Evolutionary conservation across 2,329 filamentous ascomycete species (phyloP).

Genomic region (Pestalotiopsis sp.): DNA sequence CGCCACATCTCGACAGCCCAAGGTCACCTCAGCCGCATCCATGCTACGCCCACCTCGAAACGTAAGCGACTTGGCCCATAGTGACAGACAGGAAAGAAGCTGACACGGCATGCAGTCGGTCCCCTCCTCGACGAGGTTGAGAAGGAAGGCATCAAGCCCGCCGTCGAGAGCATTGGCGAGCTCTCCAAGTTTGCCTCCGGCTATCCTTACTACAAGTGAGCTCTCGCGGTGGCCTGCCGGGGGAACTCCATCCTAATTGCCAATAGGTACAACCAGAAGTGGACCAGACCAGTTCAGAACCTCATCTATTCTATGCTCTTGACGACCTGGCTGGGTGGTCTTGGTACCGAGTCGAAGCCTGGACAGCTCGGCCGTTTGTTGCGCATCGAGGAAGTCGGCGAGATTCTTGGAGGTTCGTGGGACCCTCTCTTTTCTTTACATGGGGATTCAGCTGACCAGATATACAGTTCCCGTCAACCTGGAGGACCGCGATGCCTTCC

Average conservation of each 20-base stretch:
- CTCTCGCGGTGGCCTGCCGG: neutral
- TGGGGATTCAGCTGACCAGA: neutral
- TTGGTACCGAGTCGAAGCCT: conserved; percentile 54
- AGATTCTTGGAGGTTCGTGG: conserved; percentile 67
- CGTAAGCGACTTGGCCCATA: conserved; percentile 36
- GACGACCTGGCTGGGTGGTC: conserved; percentile 77
- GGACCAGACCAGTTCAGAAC: conserved; percentile 82
- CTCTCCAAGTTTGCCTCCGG: conserved; percentile 74
- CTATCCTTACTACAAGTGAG: conserved; percentile 93
- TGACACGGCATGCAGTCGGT: conserved; percentile 51
- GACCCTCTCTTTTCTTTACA: neutral
- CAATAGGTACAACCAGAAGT: conserved; percentile 74
- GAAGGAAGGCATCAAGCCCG: conserved; percentile 65
- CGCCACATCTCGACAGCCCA: conserved; percentile 80
- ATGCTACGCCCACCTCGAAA: conserved; percentile 73
- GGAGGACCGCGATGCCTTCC: conserved; percentile 87
- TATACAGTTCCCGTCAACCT: conserved; percentile 82
- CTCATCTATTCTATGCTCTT: conserved; percentile 61
- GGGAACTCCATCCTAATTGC: conserved; percentile 6
- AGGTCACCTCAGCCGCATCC: conserved; percentile 82
- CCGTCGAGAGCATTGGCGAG: conserved; percentile 69
- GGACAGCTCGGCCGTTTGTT: conserved; percentile 66
- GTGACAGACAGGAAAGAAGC: neutral
- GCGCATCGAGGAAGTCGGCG: conserved; percentile 85
- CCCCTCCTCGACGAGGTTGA: conserved; percentile 70